Evolutionary conservation across 1,284 basidiomycete genomes (phyloP).

Genomic region (Cutaneotrichosporon sp.): DNA sequence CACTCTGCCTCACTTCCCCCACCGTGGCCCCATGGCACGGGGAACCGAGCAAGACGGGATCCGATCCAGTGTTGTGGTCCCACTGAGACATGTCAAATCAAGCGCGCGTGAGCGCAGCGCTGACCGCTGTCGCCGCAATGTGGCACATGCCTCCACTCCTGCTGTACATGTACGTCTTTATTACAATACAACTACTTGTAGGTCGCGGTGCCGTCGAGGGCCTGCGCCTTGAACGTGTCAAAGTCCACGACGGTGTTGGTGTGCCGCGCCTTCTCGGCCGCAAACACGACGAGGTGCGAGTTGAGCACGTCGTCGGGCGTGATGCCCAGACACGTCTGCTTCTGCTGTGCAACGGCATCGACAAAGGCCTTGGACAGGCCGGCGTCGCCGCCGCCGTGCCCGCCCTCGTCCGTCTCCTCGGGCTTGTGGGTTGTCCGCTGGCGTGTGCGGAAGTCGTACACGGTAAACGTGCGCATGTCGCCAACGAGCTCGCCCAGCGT

Average conservation of each 20-base stretch:
- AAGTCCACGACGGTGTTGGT: conserved; percentile 66
- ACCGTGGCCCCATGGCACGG: neutral
- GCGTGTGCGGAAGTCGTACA: conserved; percentile 71
- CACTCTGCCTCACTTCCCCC: no score
- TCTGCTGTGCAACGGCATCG: conserved; percentile 62
- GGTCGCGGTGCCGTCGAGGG: conserved; percentile 13
- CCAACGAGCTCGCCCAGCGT: conserved; percentile 79
- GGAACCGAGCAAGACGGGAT: neutral
- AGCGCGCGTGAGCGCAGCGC: no score
- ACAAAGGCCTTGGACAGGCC: conserved; percentile 72
- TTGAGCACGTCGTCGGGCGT: conserved; percentile 69
- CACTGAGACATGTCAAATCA: neutral
- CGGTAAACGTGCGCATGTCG: conserved; percentile 69
- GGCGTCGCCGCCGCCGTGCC: conserved; percentile 77
- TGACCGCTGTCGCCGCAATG: neutral
- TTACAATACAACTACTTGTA: conserved; percentile 3
- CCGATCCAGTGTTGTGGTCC: neutral
- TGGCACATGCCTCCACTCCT: neutral
- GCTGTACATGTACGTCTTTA: neutral
- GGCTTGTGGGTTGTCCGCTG: conserved; percentile 60
- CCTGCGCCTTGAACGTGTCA: conserved; percentile 37
- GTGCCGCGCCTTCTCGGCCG: conserved; percentile 71
- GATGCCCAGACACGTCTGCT: conserved; percentile 63
- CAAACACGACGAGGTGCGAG: conserved; percentile 80
- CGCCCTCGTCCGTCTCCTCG: conserved; percentile 60